phyloP scores from a whole-genome alignment of 2,329 filamentous ascomycete genomes.

The Helminthosporium solani region DNA sequence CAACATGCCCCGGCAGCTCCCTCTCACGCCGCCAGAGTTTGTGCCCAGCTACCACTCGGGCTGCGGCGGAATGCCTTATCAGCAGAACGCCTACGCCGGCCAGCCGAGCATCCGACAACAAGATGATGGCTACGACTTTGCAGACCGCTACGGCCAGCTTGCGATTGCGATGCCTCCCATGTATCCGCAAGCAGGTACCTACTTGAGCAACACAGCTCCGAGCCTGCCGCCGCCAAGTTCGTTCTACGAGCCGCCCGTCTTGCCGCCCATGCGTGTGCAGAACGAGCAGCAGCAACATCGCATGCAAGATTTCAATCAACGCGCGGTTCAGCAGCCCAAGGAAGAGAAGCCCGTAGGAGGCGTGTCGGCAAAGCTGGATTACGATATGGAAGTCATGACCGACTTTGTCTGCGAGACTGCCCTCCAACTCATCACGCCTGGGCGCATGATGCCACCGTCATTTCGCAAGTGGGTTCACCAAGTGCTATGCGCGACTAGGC shows the following conservation, averaged over 20 bases:
- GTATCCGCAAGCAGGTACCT: constrained; percentile 44
- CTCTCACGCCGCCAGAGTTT: constrained; percentile 53
- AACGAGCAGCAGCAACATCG: constrained; percentile 46
- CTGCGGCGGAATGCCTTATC: constrained; percentile 49
- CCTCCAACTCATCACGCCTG: constrained; percentile 66
- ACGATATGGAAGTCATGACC: constrained; percentile 94
- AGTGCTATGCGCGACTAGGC: constrained; percentile 83
- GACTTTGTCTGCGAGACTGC: constrained; percentile 94
- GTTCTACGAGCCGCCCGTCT: constrained; percentile 50
- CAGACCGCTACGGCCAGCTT: constrained; percentile 49
- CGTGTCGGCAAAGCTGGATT: constrained; percentile 91
- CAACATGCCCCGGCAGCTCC: constrained; percentile 45
- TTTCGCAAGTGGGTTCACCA: constrained; percentile 92
- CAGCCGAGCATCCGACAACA: constrained; percentile 45
- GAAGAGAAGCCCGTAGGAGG: constrained; percentile 75
- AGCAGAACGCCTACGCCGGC: constrained; percentile 46
- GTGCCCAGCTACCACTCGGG: constrained; percentile 46
- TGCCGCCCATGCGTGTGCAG: constrained; percentile 50
- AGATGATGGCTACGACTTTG: constrained; percentile 49
- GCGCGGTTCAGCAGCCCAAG: constrained; percentile 34
- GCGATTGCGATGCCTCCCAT: constrained; percentile 42
- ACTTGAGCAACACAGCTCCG: constrained; percentile 38
- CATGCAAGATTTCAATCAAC: constrained; percentile 43
- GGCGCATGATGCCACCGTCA: constrained; percentile 63
- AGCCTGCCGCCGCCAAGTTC: constrained; percentile 40